Evolutionary conservation across 2,329 filamentous ascomycete species (phyloP).

Genomic region (Aspergillus vadensis): DNA sequence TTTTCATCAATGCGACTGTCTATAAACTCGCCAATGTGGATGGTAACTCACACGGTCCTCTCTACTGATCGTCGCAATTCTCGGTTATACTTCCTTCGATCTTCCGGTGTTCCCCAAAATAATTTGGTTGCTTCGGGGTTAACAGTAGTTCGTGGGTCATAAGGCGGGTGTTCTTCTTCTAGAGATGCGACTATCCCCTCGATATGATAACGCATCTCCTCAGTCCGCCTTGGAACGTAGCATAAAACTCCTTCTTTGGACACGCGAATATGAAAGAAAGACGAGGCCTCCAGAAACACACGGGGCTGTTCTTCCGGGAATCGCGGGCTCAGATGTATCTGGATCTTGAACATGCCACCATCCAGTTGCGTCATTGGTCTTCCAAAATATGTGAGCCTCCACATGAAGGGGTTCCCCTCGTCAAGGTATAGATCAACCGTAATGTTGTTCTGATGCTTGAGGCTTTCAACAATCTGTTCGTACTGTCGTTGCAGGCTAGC

Average conservation of each 20-base stretch:
- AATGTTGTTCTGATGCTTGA: slow-evolving; percentile 68
- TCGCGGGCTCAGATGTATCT: slow-evolving; percentile 74
- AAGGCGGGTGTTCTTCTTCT: slow-evolving; percentile 85
- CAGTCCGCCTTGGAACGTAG: slow-evolving; percentile 70
- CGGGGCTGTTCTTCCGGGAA: slow-evolving; percentile 90
- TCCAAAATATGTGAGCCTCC: slow-evolving; percentile 87
- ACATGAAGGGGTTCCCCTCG: slow-evolving; percentile 83
- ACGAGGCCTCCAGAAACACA: slow-evolving; percentile 73
- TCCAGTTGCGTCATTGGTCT: slow-evolving; percentile 91
- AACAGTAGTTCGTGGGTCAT: slow-evolving; percentile 85
- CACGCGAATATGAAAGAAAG: slow-evolving; percentile 85
- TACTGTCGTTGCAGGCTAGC: slow-evolving; percentile 82
- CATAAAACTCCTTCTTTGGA: slow-evolving; percentile 78
- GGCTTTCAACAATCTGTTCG: slow-evolving; percentile 75
- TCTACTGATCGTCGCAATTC: slow-evolving; percentile 75
- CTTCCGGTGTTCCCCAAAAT: slow-evolving; percentile 78
- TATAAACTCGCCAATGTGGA: neutral
- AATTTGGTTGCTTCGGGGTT: slow-evolving; percentile 82
- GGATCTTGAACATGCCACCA: slow-evolving; percentile 83
- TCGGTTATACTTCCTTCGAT: slow-evolving; percentile 82
- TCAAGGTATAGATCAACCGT: slow-evolving; percentile 76
- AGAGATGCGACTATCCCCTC: slow-evolving; percentile 77
- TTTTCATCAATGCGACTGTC: neutral
- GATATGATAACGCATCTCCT: slow-evolving; percentile 81
- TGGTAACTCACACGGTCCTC: slow-evolving; percentile 32